These are phyloP conservation scores for Daldinia decipiens DNA, from an alignment of 495 filamentous ascomycete species.

Conservation along the genomic window DNA sequence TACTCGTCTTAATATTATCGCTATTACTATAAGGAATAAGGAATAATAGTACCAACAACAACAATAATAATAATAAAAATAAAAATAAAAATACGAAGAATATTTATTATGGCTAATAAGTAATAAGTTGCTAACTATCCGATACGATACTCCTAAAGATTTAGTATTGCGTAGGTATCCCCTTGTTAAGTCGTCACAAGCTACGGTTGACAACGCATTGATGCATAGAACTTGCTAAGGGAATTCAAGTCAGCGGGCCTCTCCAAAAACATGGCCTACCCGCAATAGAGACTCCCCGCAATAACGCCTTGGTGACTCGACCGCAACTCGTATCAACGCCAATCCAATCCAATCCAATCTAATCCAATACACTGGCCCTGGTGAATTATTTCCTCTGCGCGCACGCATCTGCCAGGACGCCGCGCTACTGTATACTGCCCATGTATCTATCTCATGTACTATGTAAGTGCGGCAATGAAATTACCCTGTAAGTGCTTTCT, in stretches of 20 bases:
- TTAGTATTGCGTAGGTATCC: conserved; percentile 18
- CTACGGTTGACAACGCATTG: conserved; percentile 46
- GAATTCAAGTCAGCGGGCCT: conserved; percentile 42
- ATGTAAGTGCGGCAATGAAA: conserved; percentile 5
- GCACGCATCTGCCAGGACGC: conserved; percentile 28
- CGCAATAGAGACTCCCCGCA: neutral
- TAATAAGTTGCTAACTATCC: neutral
- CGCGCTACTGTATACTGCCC: neutral
- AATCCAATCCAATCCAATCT: conserved; percentile 41
- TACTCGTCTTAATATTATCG: neutral
- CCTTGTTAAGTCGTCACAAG: conserved; percentile 42
- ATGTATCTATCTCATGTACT: neutral
- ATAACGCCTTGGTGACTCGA: conserved; percentile 30
- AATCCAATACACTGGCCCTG: conserved; percentile 31
- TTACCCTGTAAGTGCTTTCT: conserved; percentile 1
- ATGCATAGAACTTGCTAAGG: conserved; percentile 38
- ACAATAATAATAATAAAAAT: conserved; percentile 8
- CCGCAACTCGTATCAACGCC: conserved; percentile 36
- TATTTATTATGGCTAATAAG: neutral
- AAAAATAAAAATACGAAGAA: conserved; percentile 20
- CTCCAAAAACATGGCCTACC: conserved; percentile 2
- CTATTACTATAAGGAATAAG: neutral
- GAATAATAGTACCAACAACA: neutral
- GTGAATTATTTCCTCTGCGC: conserved; percentile 11
- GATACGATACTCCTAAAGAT: conserved; percentile 7